phyloP scores from a whole-genome alignment of 345 rosid genomes.

The Xanthoceras sorbifolium region DNA sequence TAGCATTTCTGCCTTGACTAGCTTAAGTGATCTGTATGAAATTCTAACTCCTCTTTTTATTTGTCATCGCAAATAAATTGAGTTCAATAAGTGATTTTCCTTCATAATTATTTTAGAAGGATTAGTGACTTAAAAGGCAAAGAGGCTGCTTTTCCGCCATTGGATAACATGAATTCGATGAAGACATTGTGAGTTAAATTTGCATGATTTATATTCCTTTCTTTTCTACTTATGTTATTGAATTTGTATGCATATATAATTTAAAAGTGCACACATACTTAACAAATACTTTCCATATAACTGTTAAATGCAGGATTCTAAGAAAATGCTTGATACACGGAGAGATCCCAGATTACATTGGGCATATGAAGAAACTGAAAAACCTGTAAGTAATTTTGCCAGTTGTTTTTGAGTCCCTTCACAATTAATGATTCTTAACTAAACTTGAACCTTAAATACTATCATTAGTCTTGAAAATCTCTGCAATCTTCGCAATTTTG shows the following conservation, averaged over 20 bases:
- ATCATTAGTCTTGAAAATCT: neutral
- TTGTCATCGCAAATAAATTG: neutral
- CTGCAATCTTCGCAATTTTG: neutral
- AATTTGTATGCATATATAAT: neutral
- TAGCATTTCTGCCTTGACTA: constrained; percentile 58
- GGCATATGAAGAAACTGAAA: constrained; percentile 59
- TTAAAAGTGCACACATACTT: neutral
- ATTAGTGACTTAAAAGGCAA: constrained; percentile 71
- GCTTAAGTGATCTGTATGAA: constrained; percentile 74
- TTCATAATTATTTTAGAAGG: constrained; percentile 51
- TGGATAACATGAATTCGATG: constrained; percentile 53
- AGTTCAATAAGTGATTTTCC: constrained; percentile 6
- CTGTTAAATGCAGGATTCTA: constrained; percentile 50
- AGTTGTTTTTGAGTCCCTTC: constrained; percentile 1
- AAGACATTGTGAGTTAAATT: constrained; percentile 72
- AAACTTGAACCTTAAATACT: neutral
- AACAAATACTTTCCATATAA: neutral
- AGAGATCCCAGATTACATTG: constrained; percentile 62
- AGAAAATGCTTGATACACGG: constrained; percentile 67
- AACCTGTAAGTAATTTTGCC: constrained; percentile 54
- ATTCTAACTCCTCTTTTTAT: constrained; percentile 12
- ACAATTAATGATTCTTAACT: neutral
- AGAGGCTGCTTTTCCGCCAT: constrained; percentile 54
- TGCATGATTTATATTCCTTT: neutral
- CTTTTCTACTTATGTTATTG: neutral